A percentile compares a stretch with the other conserved stretches of the same genome.
These are phyloP conservation scores for Ustilago tritici DNA, from an alignment of 1,284 basidiomycete genomes.

Conservation along the genomic window DNA sequence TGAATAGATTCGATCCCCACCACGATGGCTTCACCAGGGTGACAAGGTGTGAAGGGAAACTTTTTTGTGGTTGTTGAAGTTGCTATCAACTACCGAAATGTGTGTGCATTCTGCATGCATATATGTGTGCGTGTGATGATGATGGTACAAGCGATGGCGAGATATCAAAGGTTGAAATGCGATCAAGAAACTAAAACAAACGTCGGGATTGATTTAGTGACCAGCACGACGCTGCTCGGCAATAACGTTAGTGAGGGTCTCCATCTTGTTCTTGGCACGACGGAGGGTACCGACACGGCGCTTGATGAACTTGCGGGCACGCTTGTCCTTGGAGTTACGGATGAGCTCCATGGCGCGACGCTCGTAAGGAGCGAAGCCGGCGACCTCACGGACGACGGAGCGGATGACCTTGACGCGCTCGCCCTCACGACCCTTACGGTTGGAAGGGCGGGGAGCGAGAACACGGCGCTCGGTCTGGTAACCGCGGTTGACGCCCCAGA, in stretches of 20 bases:
- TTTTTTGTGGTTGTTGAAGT: not conserved
- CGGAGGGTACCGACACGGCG: conserved; percentile 67
- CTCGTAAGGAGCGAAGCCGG: conserved; percentile 98
- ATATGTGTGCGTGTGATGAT: not conserved
- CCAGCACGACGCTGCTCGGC: conserved; percentile 68
- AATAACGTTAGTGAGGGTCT: conserved; percentile 65
- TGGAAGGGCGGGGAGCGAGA: conserved; percentile 82
- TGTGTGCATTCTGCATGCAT: conserved; percentile 1
- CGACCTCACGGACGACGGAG: conserved; percentile 71
- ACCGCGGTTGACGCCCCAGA: conserved; percentile 90
- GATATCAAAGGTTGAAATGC: not conserved
- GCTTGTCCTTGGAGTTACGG: conserved; percentile 90
- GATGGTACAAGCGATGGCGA: conserved; percentile 16
- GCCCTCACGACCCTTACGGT: conserved; percentile 88
- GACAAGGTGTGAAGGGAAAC: not conserved
- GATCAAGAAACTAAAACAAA: not conserved
- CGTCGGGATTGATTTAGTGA: conserved; percentile 50
- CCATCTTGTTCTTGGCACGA: conserved; percentile 69
- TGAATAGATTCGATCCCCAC: not conserved
- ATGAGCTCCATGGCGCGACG: conserved; percentile 97
- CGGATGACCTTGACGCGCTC: conserved; percentile 71
- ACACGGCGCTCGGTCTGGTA: conserved; percentile 89
- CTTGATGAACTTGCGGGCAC: conserved; percentile 70
- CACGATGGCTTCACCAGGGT: not conserved
- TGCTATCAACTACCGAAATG: not conserved